Conservation (phyloP, 2,329 filamentous ascomycete genomes). For the Didymella keratinophila region DNA sequence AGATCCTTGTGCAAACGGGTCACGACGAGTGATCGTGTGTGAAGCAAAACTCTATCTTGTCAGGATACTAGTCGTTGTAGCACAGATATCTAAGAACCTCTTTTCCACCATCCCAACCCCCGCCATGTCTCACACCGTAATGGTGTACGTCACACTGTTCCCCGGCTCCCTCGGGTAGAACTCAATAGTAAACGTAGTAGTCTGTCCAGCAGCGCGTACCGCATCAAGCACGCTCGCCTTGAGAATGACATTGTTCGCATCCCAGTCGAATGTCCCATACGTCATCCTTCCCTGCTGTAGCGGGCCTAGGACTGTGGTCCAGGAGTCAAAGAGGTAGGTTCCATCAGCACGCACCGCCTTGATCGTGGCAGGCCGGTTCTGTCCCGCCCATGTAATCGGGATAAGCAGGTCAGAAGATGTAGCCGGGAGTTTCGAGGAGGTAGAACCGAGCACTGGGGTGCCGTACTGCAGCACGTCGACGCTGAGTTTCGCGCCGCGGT, state of each 20-base stretch:
- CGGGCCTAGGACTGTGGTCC: constrained; percentile 62
- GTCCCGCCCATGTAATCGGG: constrained; percentile 61
- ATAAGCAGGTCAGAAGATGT: constrained; percentile 56
- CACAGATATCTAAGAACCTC: too few species aligned
- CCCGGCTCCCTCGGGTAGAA: constrained; percentile 61
- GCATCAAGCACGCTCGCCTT: constrained; percentile 55
- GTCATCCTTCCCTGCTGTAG: constrained; percentile 60
- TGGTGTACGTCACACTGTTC: constrained; percentile 60
- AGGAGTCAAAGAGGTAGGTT: constrained; percentile 62
- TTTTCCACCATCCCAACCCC: too few species aligned
- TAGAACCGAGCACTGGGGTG: constrained; percentile 50
- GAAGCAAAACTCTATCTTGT: too few species aligned
- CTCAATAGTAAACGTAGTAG: constrained; percentile 62
- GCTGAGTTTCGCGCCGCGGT: constrained; percentile 56
- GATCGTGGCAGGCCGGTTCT: constrained; percentile 60
- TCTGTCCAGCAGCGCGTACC: constrained; percentile 56
- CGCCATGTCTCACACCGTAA: constrained; percentile 53
- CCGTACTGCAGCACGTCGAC: constrained; percentile 64
- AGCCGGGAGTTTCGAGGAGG: constrained; percentile 19
- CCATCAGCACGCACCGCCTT: constrained; percentile 60
- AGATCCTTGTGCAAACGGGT: too few species aligned
- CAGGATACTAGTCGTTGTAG: too few species aligned
- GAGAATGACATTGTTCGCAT: constrained; percentile 57
- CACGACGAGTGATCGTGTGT: too few species aligned
- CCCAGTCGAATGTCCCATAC: constrained; percentile 61